Conservation (phyloP, 768 basidiomycete species). For the Mycena vitilis region DNA sequence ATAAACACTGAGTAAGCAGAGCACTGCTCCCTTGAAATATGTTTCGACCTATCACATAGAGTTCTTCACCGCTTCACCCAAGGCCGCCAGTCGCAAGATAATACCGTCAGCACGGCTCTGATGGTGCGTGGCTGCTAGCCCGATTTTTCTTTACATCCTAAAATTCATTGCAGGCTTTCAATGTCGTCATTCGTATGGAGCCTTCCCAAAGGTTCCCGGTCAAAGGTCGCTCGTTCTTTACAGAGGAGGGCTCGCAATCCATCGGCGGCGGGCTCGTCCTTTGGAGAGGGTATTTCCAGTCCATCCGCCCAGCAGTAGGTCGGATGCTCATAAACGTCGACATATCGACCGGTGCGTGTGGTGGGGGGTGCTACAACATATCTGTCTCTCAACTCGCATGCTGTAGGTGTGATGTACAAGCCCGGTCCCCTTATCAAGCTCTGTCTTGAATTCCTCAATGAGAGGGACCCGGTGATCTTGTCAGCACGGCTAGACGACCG, state of each 20-base stretch:
- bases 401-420: constrained; percentile 68
- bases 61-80: constrained; percentile 70
- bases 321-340: constrained; percentile 80
- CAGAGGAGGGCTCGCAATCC: constrained; percentile 59
- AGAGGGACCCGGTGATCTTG: constrained; percentile 51
- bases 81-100: constrained; percentile 76
- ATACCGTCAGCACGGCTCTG: constrained; percentile 71
- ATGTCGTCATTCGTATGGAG: constrained; percentile 81
- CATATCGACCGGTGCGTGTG: constrained; percentile 67
- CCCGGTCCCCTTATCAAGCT: constrained; percentile 68
- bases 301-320: constrained; percentile 74
- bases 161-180: constrained; percentile 62
- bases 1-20: constrained; percentile 57
- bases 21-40: background rate
- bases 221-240: constrained; percentile 83
- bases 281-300: constrained; percentile 88
- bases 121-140: constrained; percentile 53
- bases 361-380: no score
- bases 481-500: constrained; percentile 58
- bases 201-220: constrained; percentile 76
- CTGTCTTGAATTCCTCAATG: constrained; percentile 66
- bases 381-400: no score
- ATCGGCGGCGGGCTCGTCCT: constrained; percentile 75
- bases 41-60: constrained; percentile 48
- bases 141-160: background rate